Conservation (phyloP, 192 early-diverging fungal genomes). For the Oehlia diaphana region DNA sequence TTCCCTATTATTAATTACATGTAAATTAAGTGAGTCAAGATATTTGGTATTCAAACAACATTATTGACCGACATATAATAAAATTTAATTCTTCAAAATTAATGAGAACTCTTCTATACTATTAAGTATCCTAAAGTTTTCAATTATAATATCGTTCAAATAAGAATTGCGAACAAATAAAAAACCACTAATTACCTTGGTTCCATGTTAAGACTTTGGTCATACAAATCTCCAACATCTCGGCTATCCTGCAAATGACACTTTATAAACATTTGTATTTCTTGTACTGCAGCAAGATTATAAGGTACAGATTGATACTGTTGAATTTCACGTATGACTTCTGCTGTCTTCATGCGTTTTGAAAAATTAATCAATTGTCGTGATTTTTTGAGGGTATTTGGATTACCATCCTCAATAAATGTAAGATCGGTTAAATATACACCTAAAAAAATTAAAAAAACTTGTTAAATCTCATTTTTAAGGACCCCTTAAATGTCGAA, state of each 20-base stretch:
- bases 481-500: no score
- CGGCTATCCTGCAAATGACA: slow-evolving; percentile 66
- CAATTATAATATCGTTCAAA: not conserved
- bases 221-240: slow-evolving; percentile 76
- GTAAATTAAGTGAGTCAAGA: not conserved
- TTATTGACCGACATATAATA: not conserved
- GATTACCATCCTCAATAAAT: slow-evolving; percentile 93
- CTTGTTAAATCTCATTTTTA: no score
- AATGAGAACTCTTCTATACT: not conserved
- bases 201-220: slow-evolving; percentile 76
- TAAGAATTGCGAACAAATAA: slow-evolving; percentile 13
- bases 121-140: not conserved
- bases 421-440: slow-evolving; percentile 90
- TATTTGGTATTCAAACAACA: slow-evolving; percentile 12
- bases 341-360: slow-evolving; percentile 86
- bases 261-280: slow-evolving; percentile 82
- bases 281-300: slow-evolving; percentile 72
- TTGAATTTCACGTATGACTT: slow-evolving; percentile 89
- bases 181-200: slow-evolving; percentile 60
- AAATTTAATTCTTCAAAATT: no score
- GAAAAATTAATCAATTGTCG: slow-evolving; percentile 88
- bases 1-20: slow-evolving; percentile 47
- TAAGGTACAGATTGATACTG: slow-evolving; percentile 91
- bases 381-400: slow-evolving; percentile 64
- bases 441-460: slow-evolving; percentile 37